Evolutionary conservation across 2,329 filamentous ascomycete genomes (phyloP), one percentile per base, ranked within the genome.

Genomic region (Hirsutella rhossiliensis): DNA sequence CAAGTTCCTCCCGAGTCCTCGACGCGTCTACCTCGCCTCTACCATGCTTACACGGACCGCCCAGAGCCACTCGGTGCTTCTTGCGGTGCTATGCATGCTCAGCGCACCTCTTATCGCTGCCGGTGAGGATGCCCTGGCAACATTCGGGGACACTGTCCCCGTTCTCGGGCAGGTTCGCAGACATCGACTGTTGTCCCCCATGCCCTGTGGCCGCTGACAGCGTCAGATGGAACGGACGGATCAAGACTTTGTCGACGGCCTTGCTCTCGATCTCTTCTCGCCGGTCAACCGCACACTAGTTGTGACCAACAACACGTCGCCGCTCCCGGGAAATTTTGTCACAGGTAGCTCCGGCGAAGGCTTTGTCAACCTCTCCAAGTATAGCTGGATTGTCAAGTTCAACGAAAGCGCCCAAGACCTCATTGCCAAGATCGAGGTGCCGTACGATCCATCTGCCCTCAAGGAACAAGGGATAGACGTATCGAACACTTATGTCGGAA

Each of bases 391-490:
- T 13, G 53, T 62, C 42, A 52, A 52, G 34, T 55, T 56, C 40
- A 60, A 59, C 40, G 56, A 62, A 28, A 52, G 52, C 9, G 57
- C 58, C 12, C 48, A 52, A 9, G 58, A 63, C 45, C 49, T 63
- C 9, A 57, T 62, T 19, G 60, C 58, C 1, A 61, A 60, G 32
- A 51, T 62, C 19, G 57, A 59, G 45, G 46, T 62, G 2, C 58
- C 59, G 1, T 61, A 58, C 38, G 49, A 58, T 18, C 40, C 43
- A 11, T 23, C 30, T n/a, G 31, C 38, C 1, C 31, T 45, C 7
- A 19, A 12, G 11, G 7, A 40, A 13, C 40, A 45, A 31, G 34
- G 50, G 38, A 34, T 47, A 5, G 18, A 43, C 4, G 7, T 32
- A 19, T 36, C 45, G 5, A 48, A 48, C 12, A 48, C 44, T 5